Conservation (phyloP, 768 basidiomycete species). For the Hemileccinum impolitum region DNA sequence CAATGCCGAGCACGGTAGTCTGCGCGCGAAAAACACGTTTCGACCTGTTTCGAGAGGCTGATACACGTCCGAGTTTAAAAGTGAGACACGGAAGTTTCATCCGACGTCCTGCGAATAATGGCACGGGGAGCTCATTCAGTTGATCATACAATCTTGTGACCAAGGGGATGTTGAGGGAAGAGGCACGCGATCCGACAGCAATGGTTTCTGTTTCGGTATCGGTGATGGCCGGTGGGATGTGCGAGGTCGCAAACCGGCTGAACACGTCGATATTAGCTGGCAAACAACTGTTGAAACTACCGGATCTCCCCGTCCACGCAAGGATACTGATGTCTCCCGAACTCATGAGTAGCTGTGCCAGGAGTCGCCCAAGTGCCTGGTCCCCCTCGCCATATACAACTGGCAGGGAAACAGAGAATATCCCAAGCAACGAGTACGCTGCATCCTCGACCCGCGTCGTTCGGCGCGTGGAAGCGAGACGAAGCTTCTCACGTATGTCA, state of each 20-base stretch:
- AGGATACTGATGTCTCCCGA: conserved; percentile 5
- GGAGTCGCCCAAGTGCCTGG: conserved; percentile 1
- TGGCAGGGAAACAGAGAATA: conserved; percentile 4
- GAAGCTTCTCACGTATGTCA: conserved; percentile 11
- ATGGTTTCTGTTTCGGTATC: background rate
- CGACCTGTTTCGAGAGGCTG: background rate
- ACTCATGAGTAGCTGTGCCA: conserved; percentile 1
- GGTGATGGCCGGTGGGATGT: background rate
- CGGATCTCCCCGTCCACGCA: background rate
- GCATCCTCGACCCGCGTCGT: conserved; percentile 9
- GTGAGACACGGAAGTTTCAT: conserved; percentile 6
- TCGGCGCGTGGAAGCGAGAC: conserved; percentile 6
- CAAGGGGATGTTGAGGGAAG: background rate
- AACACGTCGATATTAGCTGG: background rate
- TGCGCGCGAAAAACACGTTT: background rate
- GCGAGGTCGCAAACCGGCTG: background rate
- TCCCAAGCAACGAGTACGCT: conserved; percentile 4
- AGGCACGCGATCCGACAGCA: background rate
- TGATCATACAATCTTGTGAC: conserved; percentile 1
- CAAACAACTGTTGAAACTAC: conserved; percentile 3
- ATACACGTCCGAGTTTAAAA: conserved; percentile 11
- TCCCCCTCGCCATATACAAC: conserved; percentile 5
- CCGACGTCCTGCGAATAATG: background rate
- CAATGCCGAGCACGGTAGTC: conserved; percentile 1
- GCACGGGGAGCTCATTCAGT: background rate